Conservation (phyloP, 2,329 filamentous ascomycete genomes). For the Fusarium agapanthi region DNA sequence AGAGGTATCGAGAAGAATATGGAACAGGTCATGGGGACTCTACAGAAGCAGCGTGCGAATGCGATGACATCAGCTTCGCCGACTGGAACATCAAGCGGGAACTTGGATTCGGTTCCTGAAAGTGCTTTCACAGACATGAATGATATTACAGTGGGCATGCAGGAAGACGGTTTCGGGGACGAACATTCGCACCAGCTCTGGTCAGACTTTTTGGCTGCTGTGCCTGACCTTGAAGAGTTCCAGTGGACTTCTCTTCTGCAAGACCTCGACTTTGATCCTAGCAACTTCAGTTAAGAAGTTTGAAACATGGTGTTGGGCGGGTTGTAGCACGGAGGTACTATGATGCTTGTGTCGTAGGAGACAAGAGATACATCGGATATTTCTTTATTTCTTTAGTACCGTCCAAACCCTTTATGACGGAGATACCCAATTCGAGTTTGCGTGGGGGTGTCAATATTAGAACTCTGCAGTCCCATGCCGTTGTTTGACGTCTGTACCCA, state of each 20-base stretch:
- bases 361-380: not conserved
- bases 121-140: not conserved
- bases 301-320: too few species aligned
- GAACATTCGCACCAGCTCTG: conserved; percentile 1
- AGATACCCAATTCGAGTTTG: not conserved
- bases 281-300: not conserved
- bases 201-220: not conserved
- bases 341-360: too few species aligned
- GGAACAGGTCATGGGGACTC: not conserved
- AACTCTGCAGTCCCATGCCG: too few species aligned
- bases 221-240: not conserved
- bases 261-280: not conserved
- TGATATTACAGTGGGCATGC: not conserved
- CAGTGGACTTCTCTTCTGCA: not conserved
- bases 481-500: not conserved
- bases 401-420: not conserved
- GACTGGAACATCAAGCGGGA: not conserved
- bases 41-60: not conserved
- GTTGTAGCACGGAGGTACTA: not conserved
- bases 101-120: not conserved
- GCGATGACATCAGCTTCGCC: not conserved
- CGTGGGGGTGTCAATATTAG: too few species aligned
- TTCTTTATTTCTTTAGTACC: not conserved
- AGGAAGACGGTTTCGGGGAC: not conserved
- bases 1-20: not conserved